Conservation (phyloP, 768 basidiomycete genomes). For the Hydnomerulius pinastri region DNA sequence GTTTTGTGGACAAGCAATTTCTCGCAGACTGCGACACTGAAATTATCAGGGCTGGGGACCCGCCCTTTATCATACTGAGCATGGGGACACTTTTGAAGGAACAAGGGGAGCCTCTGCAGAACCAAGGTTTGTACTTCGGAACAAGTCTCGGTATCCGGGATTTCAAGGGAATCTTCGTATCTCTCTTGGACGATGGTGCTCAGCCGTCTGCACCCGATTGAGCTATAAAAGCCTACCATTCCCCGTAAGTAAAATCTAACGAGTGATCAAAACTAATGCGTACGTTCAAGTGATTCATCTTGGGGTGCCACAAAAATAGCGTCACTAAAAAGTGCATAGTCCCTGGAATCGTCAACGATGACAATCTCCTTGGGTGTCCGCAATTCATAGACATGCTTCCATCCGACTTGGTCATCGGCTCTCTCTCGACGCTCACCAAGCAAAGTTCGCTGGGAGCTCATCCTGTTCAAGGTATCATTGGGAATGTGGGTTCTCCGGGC, state of each 20-base stretch:
- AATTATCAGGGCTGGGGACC: slow-evolving; percentile 57
- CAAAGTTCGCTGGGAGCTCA: slow-evolving; percentile 69
- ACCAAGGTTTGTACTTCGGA: slow-evolving; percentile 56
- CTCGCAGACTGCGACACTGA: slow-evolving; percentile 63
- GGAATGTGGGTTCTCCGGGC: slow-evolving; percentile 57
- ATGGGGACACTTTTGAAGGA: slow-evolving; percentile 81
- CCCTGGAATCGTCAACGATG: slow-evolving; percentile 79
- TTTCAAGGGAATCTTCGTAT: slow-evolving; percentile 55
- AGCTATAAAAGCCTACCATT: slow-evolving; percentile 64
- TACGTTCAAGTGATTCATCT: slow-evolving; percentile 85
- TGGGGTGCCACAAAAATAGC: slow-evolving; percentile 74
- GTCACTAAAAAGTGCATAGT: slow-evolving; percentile 72
- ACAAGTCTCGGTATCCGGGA: slow-evolving; percentile 45
- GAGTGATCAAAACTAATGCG: background rate
- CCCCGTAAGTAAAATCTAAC: background rate
- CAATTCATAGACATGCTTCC: slow-evolving; percentile 68
- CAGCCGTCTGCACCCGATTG: slow-evolving; percentile 71
- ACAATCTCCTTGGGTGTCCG: slow-evolving; percentile 63
- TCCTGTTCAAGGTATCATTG: slow-evolving; percentile 48
- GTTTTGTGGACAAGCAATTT: slow-evolving; percentile 62
- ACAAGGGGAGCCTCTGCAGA: slow-evolving; percentile 80
- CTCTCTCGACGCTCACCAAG: slow-evolving; percentile 64
- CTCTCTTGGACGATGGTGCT: slow-evolving; percentile 77
- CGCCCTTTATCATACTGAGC: slow-evolving; percentile 53
- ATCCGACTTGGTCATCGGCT: slow-evolving; percentile 58